Percentiles rank a stretch among this genome's conserved stretches.
These are phyloP conservation scores for Pythium oligandrum DNA, from an alignment of 352 stramenopile genomes.

Conservation along the genomic window DNA sequence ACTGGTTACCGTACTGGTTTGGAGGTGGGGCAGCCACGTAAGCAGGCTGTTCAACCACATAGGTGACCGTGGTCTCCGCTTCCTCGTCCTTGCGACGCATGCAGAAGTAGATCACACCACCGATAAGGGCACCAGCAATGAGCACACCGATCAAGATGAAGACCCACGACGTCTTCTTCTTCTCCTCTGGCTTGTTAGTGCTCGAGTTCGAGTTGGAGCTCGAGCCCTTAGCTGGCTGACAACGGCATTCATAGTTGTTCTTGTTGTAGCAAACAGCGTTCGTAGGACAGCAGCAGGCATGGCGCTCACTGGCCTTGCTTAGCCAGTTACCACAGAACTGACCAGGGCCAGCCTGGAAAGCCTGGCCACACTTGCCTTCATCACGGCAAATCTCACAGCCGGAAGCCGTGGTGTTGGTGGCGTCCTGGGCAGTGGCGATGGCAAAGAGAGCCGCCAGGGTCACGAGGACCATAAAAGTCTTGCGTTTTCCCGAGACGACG, in stretches of 20 bases:
- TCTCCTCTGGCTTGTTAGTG: neutral
- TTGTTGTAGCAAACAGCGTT: slow-evolving; percentile 31
- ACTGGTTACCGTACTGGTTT: no score
- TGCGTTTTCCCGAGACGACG: no score
- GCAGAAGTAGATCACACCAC: slow-evolving; percentile 21
- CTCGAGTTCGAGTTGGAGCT: slow-evolving; percentile 6
- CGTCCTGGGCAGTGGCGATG: slow-evolving; percentile 1
- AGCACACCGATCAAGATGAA: slow-evolving; percentile 30
- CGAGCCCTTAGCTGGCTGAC: slow-evolving; percentile 15
- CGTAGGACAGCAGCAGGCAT: slow-evolving; percentile 48
- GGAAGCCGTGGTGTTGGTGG: slow-evolving; percentile 4
- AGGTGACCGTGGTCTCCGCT: slow-evolving; percentile 7
- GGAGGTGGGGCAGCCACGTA: no score
- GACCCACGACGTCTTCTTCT: slow-evolving; percentile 22
- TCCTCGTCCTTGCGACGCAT: slow-evolving; percentile 27
- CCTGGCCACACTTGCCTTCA: slow-evolving; percentile 35
- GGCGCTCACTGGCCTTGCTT: slow-evolving; percentile 25
- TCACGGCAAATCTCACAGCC: slow-evolving; percentile 55
- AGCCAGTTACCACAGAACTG: slow-evolving; percentile 57
- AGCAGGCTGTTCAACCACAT: slow-evolving; percentile 2
- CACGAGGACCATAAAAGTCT: neutral
- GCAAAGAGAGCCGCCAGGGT: slow-evolving; percentile 2
- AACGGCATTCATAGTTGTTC: slow-evolving; percentile 42
- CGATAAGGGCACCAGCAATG: slow-evolving; percentile 25
- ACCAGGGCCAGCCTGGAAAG: slow-evolving; percentile 35